Conservation (phyloP, 257 asterid species). For the Capsicum rhomboideum region DNA sequence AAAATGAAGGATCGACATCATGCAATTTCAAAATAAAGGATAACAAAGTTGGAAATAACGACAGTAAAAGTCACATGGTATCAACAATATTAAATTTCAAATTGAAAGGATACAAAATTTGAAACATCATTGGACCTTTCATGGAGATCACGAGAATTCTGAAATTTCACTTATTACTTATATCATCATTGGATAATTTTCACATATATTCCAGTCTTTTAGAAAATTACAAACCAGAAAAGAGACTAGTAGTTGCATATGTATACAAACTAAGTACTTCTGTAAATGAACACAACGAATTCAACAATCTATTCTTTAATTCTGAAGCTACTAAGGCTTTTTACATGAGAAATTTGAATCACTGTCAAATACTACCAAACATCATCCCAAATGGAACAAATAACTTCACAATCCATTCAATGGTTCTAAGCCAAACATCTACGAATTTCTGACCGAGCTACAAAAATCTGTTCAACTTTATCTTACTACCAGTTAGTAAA, state of each 20-base stretch:
- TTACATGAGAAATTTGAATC: neutral
- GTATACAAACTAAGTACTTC: neutral
- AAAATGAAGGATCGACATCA: neutral
- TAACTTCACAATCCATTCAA: neutral
- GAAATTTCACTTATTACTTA: neutral
- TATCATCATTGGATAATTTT: neutral
- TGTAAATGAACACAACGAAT: neutral
- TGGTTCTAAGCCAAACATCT: neutral
- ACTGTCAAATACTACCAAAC: neutral
- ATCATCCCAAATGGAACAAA: neutral
- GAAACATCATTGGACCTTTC: neutral
- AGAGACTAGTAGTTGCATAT: neutral
- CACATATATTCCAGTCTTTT: neutral
- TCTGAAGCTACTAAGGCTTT: neutral
- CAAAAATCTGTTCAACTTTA: neutral
- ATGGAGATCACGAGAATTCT: neutral
- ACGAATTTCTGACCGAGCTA: neutral
- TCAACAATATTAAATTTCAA: neutral
- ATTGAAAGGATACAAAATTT: neutral
- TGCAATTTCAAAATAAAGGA: neutral
- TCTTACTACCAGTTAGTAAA: neutral
- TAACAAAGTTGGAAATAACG: neutral
- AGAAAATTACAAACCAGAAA: neutral
- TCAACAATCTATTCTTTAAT: neutral
- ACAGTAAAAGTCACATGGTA: neutral